A percentile compares a stretch with the other conserved stretches of the same genome.
These are phyloP conservation scores for Tubosaeta sp. DNA, from an alignment of 768 basidiomycete genomes.

Conservation along the genomic window DNA sequence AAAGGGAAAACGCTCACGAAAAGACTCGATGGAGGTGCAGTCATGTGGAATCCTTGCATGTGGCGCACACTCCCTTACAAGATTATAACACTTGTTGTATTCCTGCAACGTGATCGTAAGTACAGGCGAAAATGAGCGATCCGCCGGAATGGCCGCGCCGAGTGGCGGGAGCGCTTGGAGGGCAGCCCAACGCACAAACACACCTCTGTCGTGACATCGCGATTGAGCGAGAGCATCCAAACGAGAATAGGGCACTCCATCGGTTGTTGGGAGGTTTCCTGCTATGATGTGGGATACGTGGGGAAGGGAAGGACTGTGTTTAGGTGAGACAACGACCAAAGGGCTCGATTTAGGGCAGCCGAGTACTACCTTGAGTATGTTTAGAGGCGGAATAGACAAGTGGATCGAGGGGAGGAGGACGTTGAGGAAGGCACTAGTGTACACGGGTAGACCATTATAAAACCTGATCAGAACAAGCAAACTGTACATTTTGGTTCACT, in stretches of 20 bases:
- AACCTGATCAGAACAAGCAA: slow-evolving; percentile 24
- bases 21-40: slow-evolving; percentile 56
- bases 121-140: background rate
- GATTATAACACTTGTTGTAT: slow-evolving; percentile 62
- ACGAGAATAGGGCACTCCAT: slow-evolving; percentile 68
- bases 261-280: slow-evolving; percentile 1
- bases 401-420: slow-evolving; percentile 1
- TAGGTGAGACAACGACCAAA: background rate
- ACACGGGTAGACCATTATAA: slow-evolving; percentile 24
- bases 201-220: slow-evolving; percentile 66
- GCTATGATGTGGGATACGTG: slow-evolving; percentile 1
- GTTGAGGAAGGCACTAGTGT: slow-evolving; percentile 1
- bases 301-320: background rate
- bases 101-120: slow-evolving; percentile 42
- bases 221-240: slow-evolving; percentile 77
- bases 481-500: slow-evolving; percentile 22
- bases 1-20: slow-evolving; percentile 46
- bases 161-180: background rate
- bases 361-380: slow-evolving; percentile 1
- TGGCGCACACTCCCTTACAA: slow-evolving; percentile 57
- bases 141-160: slow-evolving; percentile 6
- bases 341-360: background rate
- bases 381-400: background rate
- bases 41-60: slow-evolving; percentile 52
- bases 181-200: slow-evolving; percentile 12